phyloP scores from a whole-genome alignment of 495 filamentous ascomycete genomes.

The Podospora appendiculata region DNA sequence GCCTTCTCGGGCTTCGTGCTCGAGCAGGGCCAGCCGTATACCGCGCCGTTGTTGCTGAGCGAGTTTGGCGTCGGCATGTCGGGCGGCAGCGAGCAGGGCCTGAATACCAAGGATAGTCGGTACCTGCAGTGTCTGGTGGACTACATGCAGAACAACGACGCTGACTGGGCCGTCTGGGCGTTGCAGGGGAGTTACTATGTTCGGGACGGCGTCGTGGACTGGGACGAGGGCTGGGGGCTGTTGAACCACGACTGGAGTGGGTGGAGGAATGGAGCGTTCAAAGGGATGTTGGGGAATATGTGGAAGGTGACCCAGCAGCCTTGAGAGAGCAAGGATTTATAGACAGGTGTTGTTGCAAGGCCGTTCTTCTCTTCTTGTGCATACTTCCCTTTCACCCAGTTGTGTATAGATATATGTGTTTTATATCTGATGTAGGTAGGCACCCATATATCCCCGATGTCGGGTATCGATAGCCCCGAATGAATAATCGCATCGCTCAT shows the following conservation, averaged over 20 bases:
- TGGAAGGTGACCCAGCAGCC: constrained; percentile 37
- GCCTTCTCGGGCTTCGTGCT: constrained; percentile 37
- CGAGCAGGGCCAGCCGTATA: constrained; percentile 31
- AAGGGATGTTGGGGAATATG: constrained; percentile 27
- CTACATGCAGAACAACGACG: constrained; percentile 39
- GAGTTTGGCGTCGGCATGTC: constrained; percentile 45
- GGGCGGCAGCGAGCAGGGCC: constrained; percentile 23
- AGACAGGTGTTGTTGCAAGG: background rate
- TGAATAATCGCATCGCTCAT: no score
- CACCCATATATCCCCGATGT: no score
- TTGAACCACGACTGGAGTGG: constrained; percentile 35
- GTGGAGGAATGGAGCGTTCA: constrained; percentile 35
- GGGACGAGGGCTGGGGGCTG: constrained; percentile 39
- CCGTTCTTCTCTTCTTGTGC: background rate
- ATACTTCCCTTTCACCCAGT: background rate
- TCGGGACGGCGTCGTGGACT: constrained; percentile 29
- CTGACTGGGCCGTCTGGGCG: constrained; percentile 44
- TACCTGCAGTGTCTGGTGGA: constrained; percentile 35
- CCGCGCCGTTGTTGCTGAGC: constrained; percentile 37
- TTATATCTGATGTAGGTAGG: no score
- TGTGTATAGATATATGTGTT: no score
- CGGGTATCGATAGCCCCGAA: no score
- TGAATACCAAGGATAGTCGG: constrained; percentile 24
- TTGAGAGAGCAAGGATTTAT: constrained; percentile 6
- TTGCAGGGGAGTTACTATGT: constrained; percentile 44